phyloP scores from a whole-genome alignment of 306 rosid species.

The Delonix regia region DNA sequence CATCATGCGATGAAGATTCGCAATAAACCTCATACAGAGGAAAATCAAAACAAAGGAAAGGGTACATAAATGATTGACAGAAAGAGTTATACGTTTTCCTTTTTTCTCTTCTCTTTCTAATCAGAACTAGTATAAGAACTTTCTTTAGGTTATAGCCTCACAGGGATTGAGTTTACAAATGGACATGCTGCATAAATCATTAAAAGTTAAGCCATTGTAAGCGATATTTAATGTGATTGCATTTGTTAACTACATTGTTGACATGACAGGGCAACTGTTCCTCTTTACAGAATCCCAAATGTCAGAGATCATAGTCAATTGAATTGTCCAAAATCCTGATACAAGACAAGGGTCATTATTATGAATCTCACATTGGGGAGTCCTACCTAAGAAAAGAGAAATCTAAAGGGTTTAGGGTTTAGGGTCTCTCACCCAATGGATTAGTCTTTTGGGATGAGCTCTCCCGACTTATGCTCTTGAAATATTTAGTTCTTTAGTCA shows the following conservation, averaged over 20 bases:
- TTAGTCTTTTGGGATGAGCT: too few relatives aligned
- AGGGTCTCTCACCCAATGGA: too few relatives aligned
- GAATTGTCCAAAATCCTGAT: background rate
- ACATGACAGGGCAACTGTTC: background rate
- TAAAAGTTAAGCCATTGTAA: background rate
- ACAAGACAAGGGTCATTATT: background rate
- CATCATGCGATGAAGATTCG: conserved; percentile 13
- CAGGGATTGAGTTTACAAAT: background rate
- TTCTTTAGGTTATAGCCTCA: background rate
- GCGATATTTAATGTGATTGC: background rate
- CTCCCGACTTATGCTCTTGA: too few relatives aligned
- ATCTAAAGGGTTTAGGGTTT: too few relatives aligned
- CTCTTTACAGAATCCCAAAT: background rate
- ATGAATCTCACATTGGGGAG: too few relatives aligned
- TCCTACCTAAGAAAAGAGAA: too few relatives aligned
- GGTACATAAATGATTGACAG: conserved; percentile 5
- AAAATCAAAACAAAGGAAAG: background rate
- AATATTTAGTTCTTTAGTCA: background rate
- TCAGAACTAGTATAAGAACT: background rate
- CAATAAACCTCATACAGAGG: background rate
- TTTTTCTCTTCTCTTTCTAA: conserved; percentile 31
- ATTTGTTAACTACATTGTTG: background rate
- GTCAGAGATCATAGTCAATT: background rate
- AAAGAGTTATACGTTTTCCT: background rate
- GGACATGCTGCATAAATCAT: background rate